phyloP scores from a whole-genome alignment of 2,329 filamentous ascomycete species.

The Hirsutella rhossiliensis region DNA sequence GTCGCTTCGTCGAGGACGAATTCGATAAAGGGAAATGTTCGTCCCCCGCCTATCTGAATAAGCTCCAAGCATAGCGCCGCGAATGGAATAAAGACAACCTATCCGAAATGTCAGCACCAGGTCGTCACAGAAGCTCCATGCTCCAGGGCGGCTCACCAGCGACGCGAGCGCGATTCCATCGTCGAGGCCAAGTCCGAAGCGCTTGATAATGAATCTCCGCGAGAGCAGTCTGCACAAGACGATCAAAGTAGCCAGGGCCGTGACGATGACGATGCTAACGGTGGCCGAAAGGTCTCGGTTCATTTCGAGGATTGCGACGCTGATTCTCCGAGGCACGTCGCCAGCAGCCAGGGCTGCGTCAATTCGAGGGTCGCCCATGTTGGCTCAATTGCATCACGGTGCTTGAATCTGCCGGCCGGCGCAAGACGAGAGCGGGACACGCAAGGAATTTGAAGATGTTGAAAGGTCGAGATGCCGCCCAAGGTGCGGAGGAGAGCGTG shows the following conservation, averaged over 20 bases:
- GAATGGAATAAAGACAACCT: neutral
- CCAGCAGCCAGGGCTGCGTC: neutral
- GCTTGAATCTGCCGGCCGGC: too few relatives aligned
- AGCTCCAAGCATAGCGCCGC: neutral
- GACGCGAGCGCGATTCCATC: neutral
- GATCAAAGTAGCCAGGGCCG: neutral
- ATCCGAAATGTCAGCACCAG: too few relatives aligned
- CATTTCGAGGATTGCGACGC: neutral
- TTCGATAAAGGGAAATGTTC: neutral
- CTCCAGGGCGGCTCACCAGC: neutral
- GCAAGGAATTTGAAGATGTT: too few relatives aligned
- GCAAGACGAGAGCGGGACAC: too few relatives aligned
- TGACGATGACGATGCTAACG: neutral
- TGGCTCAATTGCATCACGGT: too few relatives aligned
- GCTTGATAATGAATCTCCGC: neutral
- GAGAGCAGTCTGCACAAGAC: slow-evolving; percentile 1
- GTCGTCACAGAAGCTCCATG: too few relatives aligned
- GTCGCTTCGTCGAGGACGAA: neutral
- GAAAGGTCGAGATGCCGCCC: too few relatives aligned
- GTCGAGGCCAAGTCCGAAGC: neutral
- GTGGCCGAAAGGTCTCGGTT: neutral
- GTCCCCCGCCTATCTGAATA: neutral
- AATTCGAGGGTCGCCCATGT: neutral
- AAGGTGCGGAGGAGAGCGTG: too few relatives aligned
- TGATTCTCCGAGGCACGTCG: neutral